Conservation (phyloP, 2,329 filamentous ascomycete species). For the Aspergillus arachidicola region DNA sequence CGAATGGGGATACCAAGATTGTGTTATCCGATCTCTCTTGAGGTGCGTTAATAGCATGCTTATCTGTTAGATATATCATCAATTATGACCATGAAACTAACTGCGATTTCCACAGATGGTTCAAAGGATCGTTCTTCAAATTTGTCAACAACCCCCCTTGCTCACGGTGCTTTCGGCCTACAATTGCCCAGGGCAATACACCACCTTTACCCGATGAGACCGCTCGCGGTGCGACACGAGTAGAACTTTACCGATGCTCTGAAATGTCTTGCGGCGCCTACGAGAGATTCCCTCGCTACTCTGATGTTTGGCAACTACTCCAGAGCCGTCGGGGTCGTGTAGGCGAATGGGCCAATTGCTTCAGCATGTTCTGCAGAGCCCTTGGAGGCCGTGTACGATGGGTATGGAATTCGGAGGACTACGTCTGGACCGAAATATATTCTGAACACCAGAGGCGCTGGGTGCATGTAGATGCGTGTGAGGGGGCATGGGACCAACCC, state of each 20-base stretch:
- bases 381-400: constrained; percentile 89
- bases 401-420: constrained; percentile 98
- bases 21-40: constrained; percentile 83
- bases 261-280: constrained; percentile 72
- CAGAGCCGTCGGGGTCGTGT: constrained; percentile 83
- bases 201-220: constrained; percentile 85
- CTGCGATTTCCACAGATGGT: constrained; percentile 67
- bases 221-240: constrained; percentile 81
- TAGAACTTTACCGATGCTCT: constrained; percentile 89
- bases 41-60: constrained; percentile 57
- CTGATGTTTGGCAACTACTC: constrained; percentile 89
- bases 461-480: constrained; percentile 95
- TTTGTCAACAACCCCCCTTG: constrained; percentile 97
- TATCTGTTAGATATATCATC: neutral
- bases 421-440: constrained; percentile 97
- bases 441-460: constrained; percentile 90
- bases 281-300: constrained; percentile 91
- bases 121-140: constrained; percentile 90
- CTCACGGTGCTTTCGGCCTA: constrained; percentile 77
- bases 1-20: constrained; percentile 97
- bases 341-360: constrained; percentile 98
- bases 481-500: constrained; percentile 94
- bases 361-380: constrained; percentile 95
- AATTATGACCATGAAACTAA: constrained; percentile 8
- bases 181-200: constrained; percentile 79